phyloP scores from a whole-genome alignment of 768 basidiomycete species.

The Psilocybe azurescens region DNA sequence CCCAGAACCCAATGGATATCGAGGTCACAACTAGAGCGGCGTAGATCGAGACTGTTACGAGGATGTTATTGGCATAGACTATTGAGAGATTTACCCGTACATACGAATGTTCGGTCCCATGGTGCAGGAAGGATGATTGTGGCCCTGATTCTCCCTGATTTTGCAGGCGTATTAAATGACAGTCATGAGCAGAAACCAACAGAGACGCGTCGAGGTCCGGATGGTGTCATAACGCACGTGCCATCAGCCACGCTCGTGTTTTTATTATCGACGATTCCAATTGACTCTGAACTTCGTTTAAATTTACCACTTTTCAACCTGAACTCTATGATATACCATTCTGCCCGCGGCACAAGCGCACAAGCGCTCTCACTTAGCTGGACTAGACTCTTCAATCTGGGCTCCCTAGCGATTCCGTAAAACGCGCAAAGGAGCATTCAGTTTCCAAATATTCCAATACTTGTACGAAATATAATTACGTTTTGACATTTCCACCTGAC shows the following conservation, averaged over 20 bases:
- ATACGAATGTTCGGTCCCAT: slow-evolving; percentile 26
- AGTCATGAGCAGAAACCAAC: slow-evolving; percentile 1
- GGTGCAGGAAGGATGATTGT: background rate
- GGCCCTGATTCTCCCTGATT: background rate
- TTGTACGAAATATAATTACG: background rate
- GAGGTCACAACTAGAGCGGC: slow-evolving; percentile 37
- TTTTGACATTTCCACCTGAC: slow-evolving; percentile 9
- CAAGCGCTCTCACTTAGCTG: too few species aligned
- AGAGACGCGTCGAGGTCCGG: background rate
- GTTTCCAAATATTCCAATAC: background rate
- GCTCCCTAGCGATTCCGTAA: background rate
- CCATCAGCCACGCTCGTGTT: too few species aligned
- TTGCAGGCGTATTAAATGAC: background rate
- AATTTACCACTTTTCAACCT: too few species aligned
- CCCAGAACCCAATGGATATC: slow-evolving; percentile 47
- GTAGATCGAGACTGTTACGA: slow-evolving; percentile 29
- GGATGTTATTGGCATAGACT: background rate
- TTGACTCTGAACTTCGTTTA: too few species aligned
- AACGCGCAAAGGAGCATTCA: background rate
- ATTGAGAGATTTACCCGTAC: background rate
- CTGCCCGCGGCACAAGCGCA: too few species aligned
- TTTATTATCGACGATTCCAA: too few species aligned
- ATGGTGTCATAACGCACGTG: too few species aligned
- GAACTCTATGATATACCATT: too few species aligned
- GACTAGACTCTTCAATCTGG: background rate